Conservation (phyloP, 1,284 basidiomycete species). For the Cryptococcus maquisensis region DNA sequence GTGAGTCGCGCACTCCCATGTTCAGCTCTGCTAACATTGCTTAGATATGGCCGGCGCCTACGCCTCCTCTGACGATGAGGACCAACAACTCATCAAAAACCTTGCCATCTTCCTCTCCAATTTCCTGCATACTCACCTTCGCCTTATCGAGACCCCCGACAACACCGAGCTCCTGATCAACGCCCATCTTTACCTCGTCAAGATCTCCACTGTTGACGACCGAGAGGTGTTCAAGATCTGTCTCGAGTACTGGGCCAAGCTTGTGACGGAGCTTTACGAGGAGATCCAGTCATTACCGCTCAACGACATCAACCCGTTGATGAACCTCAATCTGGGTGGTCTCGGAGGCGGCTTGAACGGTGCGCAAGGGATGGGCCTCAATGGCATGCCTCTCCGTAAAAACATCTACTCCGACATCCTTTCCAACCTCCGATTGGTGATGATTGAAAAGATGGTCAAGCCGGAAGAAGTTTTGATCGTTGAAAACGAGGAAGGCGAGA, state of each 20-base stretch:
- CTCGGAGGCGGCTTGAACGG: constrained; percentile 53
- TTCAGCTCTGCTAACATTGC: constrained; percentile 9
- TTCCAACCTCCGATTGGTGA: constrained; percentile 89
- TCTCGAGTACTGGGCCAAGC: constrained; percentile 96
- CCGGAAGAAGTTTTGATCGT: constrained; percentile 99
- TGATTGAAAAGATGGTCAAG: constrained; percentile 99
- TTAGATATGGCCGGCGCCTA: constrained; percentile 85
- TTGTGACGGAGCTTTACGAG: constrained; percentile 98
- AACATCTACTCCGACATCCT: constrained; percentile 93
- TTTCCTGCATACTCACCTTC: constrained; percentile 88
- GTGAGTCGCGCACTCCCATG: constrained; percentile 19
- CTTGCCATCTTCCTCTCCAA: constrained; percentile 95
- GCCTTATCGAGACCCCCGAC: constrained; percentile 83
- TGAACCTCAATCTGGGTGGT: constrained; percentile 79
- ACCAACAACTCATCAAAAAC: constrained; percentile 96
- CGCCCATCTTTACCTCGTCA: constrained; percentile 97
- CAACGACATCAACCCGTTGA: constrained; percentile 86
- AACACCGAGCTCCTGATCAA: constrained; percentile 93
- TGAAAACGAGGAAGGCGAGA: constrained; percentile 99
- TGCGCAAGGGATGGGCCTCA: constrained; percentile 56
- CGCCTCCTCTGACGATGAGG: constrained; percentile 80
- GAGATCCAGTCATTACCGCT: constrained; percentile 76
- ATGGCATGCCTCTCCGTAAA: constrained; percentile 78
- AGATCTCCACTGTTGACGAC: constrained; percentile 97
- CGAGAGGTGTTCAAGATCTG: constrained; percentile 99